A percentile compares a stretch with the other conserved stretches of the same genome.
Conservation (phyloP, 2,329 filamentous ascomycete species). For the Aspergillus brunneoviolaceus region DNA sequence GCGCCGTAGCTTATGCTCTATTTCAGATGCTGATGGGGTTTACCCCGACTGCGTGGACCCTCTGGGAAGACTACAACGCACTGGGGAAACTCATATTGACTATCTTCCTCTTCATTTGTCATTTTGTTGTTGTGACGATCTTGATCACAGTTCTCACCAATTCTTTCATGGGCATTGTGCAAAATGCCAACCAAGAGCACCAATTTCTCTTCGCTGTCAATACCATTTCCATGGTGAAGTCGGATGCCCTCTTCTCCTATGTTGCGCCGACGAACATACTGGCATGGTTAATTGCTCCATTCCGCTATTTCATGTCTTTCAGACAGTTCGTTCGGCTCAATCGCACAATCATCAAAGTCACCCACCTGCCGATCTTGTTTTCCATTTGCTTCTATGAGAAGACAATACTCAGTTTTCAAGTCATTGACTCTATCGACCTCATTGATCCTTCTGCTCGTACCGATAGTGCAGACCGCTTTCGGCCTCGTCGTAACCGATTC, state of each 20-base stretch:
- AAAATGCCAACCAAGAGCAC: slow-evolving; percentile 90
- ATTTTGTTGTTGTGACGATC: slow-evolving; percentile 92
- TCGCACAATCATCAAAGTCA: slow-evolving; percentile 85
- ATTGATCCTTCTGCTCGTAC: slow-evolving; percentile 67
- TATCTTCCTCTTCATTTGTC: slow-evolving; percentile 87
- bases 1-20: slow-evolving; percentile 79
- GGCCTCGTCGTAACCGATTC: slow-evolving; percentile 57
- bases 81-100: slow-evolving; percentile 74
- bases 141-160: slow-evolving; percentile 95
- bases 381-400: slow-evolving; percentile 86
- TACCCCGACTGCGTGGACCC: slow-evolving; percentile 90
- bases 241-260: slow-evolving; percentile 93
- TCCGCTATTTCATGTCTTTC: slow-evolving; percentile 78
- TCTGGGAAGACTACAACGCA: slow-evolving; percentile 77
- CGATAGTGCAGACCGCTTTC: slow-evolving; percentile 54
- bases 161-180: slow-evolving; percentile 91
- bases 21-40: slow-evolving; percentile 97
- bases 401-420: slow-evolving; percentile 68
- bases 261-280: slow-evolving; percentile 88
- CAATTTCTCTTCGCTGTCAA: slow-evolving; percentile 93
- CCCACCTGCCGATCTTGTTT: slow-evolving; percentile 84
- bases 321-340: slow-evolving; percentile 81
- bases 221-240: slow-evolving; percentile 97
- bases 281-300: slow-evolving; percentile 82
- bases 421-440: slow-evolving; percentile 81